Evolutionary conservation across 257 asterid genomes (phyloP).

Genomic region (Echites panduratus): DNA sequence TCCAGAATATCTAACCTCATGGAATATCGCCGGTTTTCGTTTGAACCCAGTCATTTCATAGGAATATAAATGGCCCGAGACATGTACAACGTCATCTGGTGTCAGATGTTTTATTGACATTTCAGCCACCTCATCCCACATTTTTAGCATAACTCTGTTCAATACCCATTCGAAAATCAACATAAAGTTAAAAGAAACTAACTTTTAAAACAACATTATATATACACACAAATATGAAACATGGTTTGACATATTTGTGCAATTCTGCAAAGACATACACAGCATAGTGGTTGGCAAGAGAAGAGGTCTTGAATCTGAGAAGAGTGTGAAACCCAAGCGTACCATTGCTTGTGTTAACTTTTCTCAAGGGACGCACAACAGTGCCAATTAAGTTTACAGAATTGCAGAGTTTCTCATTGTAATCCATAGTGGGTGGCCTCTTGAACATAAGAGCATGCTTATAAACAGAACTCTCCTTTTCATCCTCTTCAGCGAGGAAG

Average conservation of each 20-base stretch:
- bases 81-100: conserved; percentile 51
- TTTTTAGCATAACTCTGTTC: conserved; percentile 47
- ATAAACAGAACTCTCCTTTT: conserved; percentile 47
- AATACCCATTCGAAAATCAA: conserved; percentile 4
- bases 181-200: background rate
- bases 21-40: conserved; percentile 18
- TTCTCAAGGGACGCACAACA: conserved; percentile 20
- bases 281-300: conserved; percentile 18
- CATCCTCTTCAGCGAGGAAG: conserved; percentile 17
- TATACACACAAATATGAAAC: background rate
- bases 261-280: conserved; percentile 26
- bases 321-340: conserved; percentile 32
- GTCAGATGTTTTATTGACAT: conserved; percentile 49
- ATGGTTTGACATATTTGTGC: background rate
- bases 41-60: conserved; percentile 23
- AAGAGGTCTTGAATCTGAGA: conserved; percentile 33
- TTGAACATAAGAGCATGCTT: conserved; percentile 30
- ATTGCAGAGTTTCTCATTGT: conserved; percentile 26
- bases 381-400: conserved; percentile 72
- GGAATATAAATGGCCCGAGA: conserved; percentile 53
- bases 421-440: conserved; percentile 38
- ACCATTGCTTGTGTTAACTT: conserved; percentile 12
- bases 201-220: no score
- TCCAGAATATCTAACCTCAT: conserved; percentile 35
- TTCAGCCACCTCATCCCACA: conserved; percentile 59